phyloP scores from a whole-genome alignment of 1,284 basidiomycete species.

The Cryptococcus neoformans region DNA sequence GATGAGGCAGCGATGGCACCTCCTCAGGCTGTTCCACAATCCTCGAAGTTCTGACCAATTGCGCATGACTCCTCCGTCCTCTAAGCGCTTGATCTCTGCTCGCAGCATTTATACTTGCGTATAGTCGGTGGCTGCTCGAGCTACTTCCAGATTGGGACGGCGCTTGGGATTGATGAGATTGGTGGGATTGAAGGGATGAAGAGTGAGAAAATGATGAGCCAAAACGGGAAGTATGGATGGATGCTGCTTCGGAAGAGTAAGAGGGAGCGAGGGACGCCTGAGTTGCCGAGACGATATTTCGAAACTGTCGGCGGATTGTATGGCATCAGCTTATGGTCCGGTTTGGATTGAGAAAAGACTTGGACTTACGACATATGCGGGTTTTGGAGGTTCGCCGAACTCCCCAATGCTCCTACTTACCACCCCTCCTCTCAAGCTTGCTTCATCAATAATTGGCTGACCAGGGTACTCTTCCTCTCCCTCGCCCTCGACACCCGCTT shows the following conservation, averaged over 20 bases:
- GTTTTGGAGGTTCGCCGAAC: constrained; percentile 9
- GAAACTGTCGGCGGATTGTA: neutral
- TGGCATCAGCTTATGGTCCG: neutral
- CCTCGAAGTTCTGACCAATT: constrained; percentile 6
- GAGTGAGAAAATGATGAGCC: neutral
- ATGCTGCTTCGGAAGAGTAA: constrained; percentile 8
- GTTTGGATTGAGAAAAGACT: neutral
- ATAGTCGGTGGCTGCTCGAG: neutral
- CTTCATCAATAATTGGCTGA: constrained; percentile 8
- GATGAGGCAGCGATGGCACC: neutral
- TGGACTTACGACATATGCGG: constrained; percentile 4
- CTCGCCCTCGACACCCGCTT: neutral
- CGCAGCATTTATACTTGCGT: neutral
- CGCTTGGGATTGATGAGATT: neutral
- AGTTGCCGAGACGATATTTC: neutral
- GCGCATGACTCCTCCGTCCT: constrained; percentile 9
- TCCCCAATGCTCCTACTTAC: constrained; percentile 3
- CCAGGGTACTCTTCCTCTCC: constrained; percentile 5
- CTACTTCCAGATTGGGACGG: constrained; percentile 1
- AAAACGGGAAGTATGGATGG: neutral
- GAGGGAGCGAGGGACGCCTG: constrained; percentile 2
- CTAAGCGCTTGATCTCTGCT: constrained; percentile 3
- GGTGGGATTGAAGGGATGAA: no score
- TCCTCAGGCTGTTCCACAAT: constrained; percentile 1
- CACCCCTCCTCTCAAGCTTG: neutral